Base-by-base conservation (phyloP, 2,329 filamentous ascomycete genomes). In the Gaeumannomyces tritici region DNA sequence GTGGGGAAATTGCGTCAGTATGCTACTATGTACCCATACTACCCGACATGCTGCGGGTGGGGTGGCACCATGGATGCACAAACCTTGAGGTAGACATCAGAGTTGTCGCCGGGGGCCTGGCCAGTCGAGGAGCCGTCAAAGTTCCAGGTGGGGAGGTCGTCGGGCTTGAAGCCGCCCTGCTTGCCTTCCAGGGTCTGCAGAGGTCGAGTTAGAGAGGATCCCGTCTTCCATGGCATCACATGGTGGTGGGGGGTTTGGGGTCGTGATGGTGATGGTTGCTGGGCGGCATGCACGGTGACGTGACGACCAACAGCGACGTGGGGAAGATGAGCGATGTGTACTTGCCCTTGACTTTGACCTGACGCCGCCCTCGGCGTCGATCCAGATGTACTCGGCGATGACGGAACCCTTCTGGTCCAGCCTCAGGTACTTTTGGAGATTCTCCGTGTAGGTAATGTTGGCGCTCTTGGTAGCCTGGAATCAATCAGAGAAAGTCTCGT, bases 271-370 rank as follows among this genome's bases (percentile, higher is more conserved):
- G 42, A 18, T 11, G 42, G 42, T n/a, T n/a, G 21, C 42, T 24
- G 42, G 21, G 42, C 42, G 21, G n/a, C 42, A 51, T 24, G 42
- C 42, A 51, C 21, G 42, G 42, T 51, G 42, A 51, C 42, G 42
- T 51, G 42, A n/a, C 21, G 42, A 21, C 42, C 21, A 6, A 21
- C 35, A 21, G 35, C 26, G 27, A 55, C 2, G 54, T n/a, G n/a
- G 28, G 28, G 26, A 24, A n/a, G 28, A 59, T 18, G 31, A 13
- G 29, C n/a, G n/a, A 27, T 21, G 27, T 3, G 27, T 42, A 42
- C 91, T 83, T 83, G 97, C 93, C 85, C 92, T 96, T 74, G 90
- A 93, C 83, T 98, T 99, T 75, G 92, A 96, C 72, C 95, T 92
- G 70, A 90, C 84, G 73, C 89, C 88, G 75, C 93, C 92, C 68